phyloP scores from a whole-genome alignment of 768 basidiomycete species.

The Mycena latifolia region DNA sequence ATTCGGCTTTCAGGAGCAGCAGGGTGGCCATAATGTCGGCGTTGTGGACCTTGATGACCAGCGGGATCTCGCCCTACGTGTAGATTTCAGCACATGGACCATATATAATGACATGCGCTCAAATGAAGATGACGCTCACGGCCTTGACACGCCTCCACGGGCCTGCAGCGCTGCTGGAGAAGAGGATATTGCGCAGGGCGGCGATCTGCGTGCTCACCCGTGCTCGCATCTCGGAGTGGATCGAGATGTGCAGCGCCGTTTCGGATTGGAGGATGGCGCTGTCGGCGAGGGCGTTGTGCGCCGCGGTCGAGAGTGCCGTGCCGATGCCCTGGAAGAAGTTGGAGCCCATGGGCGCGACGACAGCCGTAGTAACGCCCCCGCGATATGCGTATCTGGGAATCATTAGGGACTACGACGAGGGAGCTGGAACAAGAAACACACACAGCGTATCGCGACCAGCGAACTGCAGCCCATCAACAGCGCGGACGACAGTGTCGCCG shows the following conservation, averaged over 20 bases:
- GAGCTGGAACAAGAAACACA: slow-evolving; percentile 37
- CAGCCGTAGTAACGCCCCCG: slow-evolving; percentile 77
- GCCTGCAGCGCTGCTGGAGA: slow-evolving; percentile 42
- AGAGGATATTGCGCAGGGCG: slow-evolving; percentile 61
- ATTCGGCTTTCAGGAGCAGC: slow-evolving; percentile 68
- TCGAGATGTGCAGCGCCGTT: slow-evolving; percentile 74
- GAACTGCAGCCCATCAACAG: slow-evolving; percentile 74
- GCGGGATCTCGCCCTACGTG: slow-evolving; percentile 66
- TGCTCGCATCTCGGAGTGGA: slow-evolving; percentile 49
- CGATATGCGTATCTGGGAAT: slow-evolving; percentile 74
- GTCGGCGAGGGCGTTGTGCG: slow-evolving; percentile 66
- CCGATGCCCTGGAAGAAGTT: slow-evolving; percentile 76
- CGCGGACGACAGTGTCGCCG: slow-evolving; percentile 61
- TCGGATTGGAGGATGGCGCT: slow-evolving; percentile 75
- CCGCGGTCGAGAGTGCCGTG: slow-evolving; percentile 73
- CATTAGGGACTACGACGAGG: too few relatives aligned
- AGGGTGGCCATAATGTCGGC: slow-evolving; percentile 84
- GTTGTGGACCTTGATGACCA: slow-evolving; percentile 76
- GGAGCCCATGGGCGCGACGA: slow-evolving; percentile 68
- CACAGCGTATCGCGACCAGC: slow-evolving; percentile 65
- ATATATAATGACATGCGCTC: slow-evolving; percentile 17
- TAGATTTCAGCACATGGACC: not conserved
- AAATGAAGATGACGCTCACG: slow-evolving; percentile 37
- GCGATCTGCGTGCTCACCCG: slow-evolving; percentile 78
- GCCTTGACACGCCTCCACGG: slow-evolving; percentile 52